Evolutionary conservation across 202 grass and related monocot genomes (phyloP).

Genomic region (Dendrocalamus latiflorus): DNA sequence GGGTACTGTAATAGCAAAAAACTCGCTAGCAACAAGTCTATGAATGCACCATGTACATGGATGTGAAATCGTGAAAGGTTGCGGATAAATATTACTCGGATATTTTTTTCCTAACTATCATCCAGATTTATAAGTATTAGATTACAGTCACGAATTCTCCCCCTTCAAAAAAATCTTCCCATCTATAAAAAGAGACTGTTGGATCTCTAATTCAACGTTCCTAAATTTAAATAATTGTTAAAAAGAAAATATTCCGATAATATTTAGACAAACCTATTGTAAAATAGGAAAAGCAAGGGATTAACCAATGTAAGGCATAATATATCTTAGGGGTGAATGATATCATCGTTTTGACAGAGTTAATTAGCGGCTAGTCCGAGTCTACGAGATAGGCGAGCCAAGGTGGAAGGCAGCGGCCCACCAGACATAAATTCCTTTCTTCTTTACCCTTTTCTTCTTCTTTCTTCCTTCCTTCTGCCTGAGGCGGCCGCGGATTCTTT

Average conservation of each 20-base stretch:
- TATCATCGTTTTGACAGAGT: neutral
- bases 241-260: no score
- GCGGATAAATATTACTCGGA: no score
- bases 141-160: no score
- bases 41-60: constrained; percentile 19
- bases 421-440: constrained; percentile 21
- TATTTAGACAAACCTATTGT: no score
- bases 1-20: no score
- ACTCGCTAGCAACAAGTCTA: neutral
- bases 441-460: neutral
- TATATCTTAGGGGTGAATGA: neutral
- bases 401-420: neutral
- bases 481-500: constrained; percentile 9
- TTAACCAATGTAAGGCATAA: neutral
- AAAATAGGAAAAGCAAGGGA: neutral
- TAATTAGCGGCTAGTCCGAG: neutral
- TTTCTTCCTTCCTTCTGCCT: neutral
- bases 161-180: no score
- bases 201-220: no score
- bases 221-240: no score
- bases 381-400: neutral
- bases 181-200: no score
- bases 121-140: no score
- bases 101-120: no score
- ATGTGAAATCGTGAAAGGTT: neutral